Evolutionary conservation across 1,284 basidiomycete genomes (phyloP).

Genomic region (Puccinia novopanici): DNA sequence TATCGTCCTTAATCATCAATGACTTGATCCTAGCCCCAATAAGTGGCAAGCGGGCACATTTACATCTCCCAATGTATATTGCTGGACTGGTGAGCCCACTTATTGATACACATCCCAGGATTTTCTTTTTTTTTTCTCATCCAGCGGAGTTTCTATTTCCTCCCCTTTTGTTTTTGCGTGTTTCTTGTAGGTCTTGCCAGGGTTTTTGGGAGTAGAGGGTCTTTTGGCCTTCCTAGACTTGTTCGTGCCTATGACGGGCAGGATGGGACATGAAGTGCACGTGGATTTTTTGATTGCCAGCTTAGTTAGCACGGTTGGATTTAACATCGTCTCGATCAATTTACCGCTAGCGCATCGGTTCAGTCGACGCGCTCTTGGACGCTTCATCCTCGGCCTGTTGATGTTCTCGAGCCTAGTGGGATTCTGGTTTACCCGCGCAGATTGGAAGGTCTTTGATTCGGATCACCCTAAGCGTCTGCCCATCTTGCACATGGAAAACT

Average conservation of each 20-base stretch:
- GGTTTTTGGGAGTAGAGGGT: conserved; percentile 72
- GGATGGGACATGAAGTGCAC: conserved; percentile 67
- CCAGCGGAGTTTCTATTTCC: neutral
- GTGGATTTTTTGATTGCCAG: conserved; percentile 86
- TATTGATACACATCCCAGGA: neutral
- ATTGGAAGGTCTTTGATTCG: conserved; percentile 71
- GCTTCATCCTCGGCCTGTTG: conserved; percentile 7
- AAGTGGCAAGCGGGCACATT: conserved; percentile 32
- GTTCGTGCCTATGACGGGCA: conserved; percentile 82
- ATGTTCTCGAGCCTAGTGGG: conserved; percentile 27
- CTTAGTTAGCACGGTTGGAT: conserved; percentile 55
- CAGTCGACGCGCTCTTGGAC: conserved; percentile 58
- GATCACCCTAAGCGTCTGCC: conserved; percentile 87
- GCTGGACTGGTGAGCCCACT: conserved; percentile 63
- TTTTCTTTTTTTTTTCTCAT: neutral
- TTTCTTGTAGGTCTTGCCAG: conserved; percentile 62
- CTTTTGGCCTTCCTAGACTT: conserved; percentile 75
- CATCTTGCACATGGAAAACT: conserved; percentile 81
- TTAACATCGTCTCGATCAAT: conserved; percentile 67
- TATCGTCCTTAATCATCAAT: conserved; percentile 29
- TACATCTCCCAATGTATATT: conserved; percentile 64
- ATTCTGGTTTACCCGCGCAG: conserved; percentile 54
- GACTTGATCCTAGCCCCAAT: conserved; percentile 43
- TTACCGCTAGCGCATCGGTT: conserved; percentile 73
- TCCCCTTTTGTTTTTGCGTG: conserved; percentile 16